Evolutionary conservation across 495 filamentous ascomycete species (phyloP).

Genomic region (Penicillium angulare): DNA sequence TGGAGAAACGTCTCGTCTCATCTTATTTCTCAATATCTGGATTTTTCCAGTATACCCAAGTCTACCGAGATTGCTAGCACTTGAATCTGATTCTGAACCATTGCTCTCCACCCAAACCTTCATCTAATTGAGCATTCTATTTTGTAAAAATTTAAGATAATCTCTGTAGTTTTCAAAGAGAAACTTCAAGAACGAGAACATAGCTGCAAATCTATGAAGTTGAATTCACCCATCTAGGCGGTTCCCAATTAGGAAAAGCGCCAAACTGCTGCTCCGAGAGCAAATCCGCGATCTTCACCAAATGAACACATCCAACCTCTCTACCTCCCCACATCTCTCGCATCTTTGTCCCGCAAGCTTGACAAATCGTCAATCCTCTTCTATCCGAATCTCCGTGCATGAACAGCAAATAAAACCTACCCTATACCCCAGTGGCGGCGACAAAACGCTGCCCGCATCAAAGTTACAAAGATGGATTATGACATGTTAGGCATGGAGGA

Average conservation of each 20-base stretch:
- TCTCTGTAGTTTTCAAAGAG: not conserved
- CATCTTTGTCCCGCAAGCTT: not conserved
- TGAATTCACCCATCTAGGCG: not conserved
- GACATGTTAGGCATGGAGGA: constrained; percentile 60
- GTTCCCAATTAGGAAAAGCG: constrained; percentile 40
- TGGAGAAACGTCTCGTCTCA: not conserved
- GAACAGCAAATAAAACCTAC: constrained; percentile 5
- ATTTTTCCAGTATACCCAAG: not conserved
- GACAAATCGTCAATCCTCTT: not conserved
- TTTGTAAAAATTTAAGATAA: not conserved
- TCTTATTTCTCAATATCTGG: not conserved
- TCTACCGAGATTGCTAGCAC: constrained; percentile 3
- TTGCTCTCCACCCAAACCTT: constrained; percentile 3
- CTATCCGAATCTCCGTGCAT: not conserved
- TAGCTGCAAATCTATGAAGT: too few species aligned
- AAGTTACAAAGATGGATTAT: constrained; percentile 64
- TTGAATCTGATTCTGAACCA: constrained; percentile 13
- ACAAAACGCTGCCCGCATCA: constrained; percentile 27
- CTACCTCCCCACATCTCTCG: not conserved
- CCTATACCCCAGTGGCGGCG: constrained; percentile 19
- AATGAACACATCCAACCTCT: constrained; percentile 8
- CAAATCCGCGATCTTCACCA: constrained; percentile 23
- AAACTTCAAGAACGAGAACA: too few species aligned
- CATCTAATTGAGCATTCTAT: too few species aligned
- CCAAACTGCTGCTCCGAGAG: constrained; percentile 25